Evolutionary conservation across 768 basidiomycete genomes (phyloP).

Genomic region (Postia placenta): DNA sequence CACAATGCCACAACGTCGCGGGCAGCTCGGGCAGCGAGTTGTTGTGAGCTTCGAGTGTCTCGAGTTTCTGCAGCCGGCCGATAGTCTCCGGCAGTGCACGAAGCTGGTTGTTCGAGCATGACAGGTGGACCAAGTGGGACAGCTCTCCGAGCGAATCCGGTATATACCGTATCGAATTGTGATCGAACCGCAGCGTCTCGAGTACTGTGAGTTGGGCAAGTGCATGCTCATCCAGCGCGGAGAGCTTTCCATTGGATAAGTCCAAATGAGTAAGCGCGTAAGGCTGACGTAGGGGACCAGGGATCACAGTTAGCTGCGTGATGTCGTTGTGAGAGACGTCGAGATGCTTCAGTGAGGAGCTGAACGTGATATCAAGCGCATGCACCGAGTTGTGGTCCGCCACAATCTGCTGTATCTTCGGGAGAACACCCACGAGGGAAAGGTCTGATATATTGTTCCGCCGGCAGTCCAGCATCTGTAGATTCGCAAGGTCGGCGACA

Average conservation of each 20-base stretch:
- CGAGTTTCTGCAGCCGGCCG: conserved; percentile 68
- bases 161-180: conserved; percentile 80
- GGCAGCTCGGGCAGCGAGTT: conserved; percentile 83
- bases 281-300: conserved; percentile 40
- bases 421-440: conserved; percentile 58
- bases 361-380: conserved; percentile 72
- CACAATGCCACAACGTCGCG: conserved; percentile 76
- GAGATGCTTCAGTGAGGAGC: conserved; percentile 56
- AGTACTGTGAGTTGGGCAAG: conserved; percentile 72
- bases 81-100: conserved; percentile 69
- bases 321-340: conserved; percentile 88
- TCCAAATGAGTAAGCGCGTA: conserved; percentile 73
- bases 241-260: conserved; percentile 83
- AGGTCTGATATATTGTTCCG: conserved; percentile 81
- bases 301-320: conserved; percentile 63
- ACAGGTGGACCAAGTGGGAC: conserved; percentile 60
- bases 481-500: conserved; percentile 46
- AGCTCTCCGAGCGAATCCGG: conserved; percentile 83
- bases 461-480: conserved; percentile 76
- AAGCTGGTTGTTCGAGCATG: conserved; percentile 89
- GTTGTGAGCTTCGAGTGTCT: conserved; percentile 81
- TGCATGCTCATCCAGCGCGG: conserved; percentile 69
- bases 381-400: conserved; percentile 84
- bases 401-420: conserved; percentile 56
- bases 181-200: conserved; percentile 66